These are phyloP conservation scores for Helotiales sp. DNA, from an alignment of 2,329 filamentous ascomycete genomes.

Conservation along the genomic window DNA sequence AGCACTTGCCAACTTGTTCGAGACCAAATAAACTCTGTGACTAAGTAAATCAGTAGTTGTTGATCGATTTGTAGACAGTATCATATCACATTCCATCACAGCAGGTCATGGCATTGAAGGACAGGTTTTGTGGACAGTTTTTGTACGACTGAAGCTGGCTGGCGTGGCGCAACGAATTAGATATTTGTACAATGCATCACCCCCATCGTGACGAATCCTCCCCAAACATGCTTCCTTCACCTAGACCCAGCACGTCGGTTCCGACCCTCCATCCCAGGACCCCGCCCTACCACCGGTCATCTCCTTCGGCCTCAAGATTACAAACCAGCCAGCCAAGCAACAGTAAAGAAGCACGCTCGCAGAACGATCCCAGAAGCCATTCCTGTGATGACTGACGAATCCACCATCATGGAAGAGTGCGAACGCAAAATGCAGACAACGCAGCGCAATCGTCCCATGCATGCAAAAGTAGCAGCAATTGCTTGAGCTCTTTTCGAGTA, in stretches of 20 bases:
- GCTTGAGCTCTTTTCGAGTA: conserved; percentile 3
- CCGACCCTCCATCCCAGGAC: conserved; percentile 18
- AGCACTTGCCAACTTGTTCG: too few species aligned
- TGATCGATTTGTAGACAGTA: too few species aligned
- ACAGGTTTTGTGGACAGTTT: conserved; percentile 18
- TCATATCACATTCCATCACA: neutral
- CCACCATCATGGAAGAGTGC: conserved; percentile 15
- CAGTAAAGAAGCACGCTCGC: conserved; percentile 19
- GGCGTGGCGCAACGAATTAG: conserved; percentile 32
- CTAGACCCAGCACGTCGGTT: conserved; percentile 19
- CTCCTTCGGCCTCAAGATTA: conserved; percentile 26
- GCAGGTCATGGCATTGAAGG: neutral
- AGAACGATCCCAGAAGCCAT: conserved; percentile 13
- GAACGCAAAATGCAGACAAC: conserved; percentile 22
- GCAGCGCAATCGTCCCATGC: conserved; percentile 19
- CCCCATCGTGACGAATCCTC: conserved; percentile 12
- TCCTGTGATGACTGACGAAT: conserved; percentile 11
- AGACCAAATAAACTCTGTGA: too few species aligned
- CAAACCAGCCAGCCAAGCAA: conserved; percentile 34
- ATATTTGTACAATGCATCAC: conserved; percentile 35
- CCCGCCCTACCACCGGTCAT: conserved; percentile 2
- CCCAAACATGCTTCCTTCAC: conserved; percentile 25
- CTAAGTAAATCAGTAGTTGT: too few species aligned
- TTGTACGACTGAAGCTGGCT: conserved; percentile 32
- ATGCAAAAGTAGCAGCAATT: conserved; percentile 1